Conservation (phyloP, 768 basidiomycete genomes). For the Phaffia australis region DNA sequence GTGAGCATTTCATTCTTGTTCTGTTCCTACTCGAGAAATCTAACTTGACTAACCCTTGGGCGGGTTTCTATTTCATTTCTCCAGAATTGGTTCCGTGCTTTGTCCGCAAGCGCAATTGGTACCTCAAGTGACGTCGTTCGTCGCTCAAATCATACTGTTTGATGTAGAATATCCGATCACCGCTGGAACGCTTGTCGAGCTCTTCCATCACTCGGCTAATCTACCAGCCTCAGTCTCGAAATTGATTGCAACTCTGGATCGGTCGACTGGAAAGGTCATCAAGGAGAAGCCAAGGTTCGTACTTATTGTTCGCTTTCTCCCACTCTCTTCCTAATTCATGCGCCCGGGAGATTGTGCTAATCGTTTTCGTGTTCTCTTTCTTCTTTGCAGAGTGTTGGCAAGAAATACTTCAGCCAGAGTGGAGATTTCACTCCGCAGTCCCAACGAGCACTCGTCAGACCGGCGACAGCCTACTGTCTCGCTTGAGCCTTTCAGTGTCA, state of each 20-base stretch:
- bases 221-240: conserved; percentile 79
- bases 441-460: conserved; percentile 34
- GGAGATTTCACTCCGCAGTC: conserved; percentile 60
- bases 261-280: conserved; percentile 57
- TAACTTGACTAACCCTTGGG: not conserved
- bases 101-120: conserved; percentile 64
- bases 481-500: conserved; percentile 69
- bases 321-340: not conserved
- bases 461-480: conserved; percentile 39
- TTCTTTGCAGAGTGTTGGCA: conserved; percentile 57
- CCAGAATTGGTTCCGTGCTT: conserved; percentile 71
- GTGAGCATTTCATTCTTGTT: conserved; percentile 26
- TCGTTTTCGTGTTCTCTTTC: not conserved
- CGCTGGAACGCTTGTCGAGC: conserved; percentile 76
- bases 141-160: conserved; percentile 82
- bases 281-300: conserved; percentile 72
- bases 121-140: conserved; percentile 65
- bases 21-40: not conserved
- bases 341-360: not conserved
- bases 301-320: not conserved
- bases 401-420: conserved; percentile 78
- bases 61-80: not conserved
- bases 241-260: conserved; percentile 66
- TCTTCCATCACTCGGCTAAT: conserved; percentile 89
- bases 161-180: conserved; percentile 84